Evolutionary conservation across 1,284 basidiomycete genomes (phyloP), one percentile per base, ranked within the genome.

Genomic region (Sporisorium scitamineum): DNA sequence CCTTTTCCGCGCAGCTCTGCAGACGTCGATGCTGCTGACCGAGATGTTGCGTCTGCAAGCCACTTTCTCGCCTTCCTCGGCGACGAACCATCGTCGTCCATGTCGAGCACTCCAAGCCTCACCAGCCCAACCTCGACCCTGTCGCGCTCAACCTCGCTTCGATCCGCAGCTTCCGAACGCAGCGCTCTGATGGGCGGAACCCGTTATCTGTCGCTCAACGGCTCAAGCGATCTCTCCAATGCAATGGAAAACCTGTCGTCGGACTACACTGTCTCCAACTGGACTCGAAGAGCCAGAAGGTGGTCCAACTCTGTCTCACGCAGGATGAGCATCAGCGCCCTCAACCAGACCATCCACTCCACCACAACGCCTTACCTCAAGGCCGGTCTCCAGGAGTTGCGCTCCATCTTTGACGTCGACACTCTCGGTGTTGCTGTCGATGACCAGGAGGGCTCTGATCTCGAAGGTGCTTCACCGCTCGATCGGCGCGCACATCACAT

Each of bases 381-480:
- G 31, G 78, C 78, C 10, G 78, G 78, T 14, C 59, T 80, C n/a
- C 73, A 80, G 54, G 78, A 80, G 44, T 60, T 80, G 34, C 54
- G 76, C 27, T 76, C 72, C 55, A 80, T 80, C 52, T 80, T 80
- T 68, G 78, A 80, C 45, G 78, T 80, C 27, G 78, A 80, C 41
- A 65, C 73, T 4, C 60, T 76, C 13, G 67, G 72, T 22, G 45
- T 27, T 14, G 61, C 54, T 3, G 54, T 55, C 34, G 61, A 69
- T n/a, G 65, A 55, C 34, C 27, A 58, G 10, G 54, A 61, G 14
- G 41, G 50, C 29, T 24, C 42, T 3, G 67, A 77, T 42, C 61
- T 73, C 14, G 74, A 77, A 42, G 57, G 54, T 13, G 66, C 66
- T 22, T 64, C 71, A 1, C 44, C 64, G 7, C 26, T 51, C n/a